These are phyloP conservation scores for Myrica gale DNA, from an alignment of 306 rosid genomes.

Conservation along the genomic window DNA sequence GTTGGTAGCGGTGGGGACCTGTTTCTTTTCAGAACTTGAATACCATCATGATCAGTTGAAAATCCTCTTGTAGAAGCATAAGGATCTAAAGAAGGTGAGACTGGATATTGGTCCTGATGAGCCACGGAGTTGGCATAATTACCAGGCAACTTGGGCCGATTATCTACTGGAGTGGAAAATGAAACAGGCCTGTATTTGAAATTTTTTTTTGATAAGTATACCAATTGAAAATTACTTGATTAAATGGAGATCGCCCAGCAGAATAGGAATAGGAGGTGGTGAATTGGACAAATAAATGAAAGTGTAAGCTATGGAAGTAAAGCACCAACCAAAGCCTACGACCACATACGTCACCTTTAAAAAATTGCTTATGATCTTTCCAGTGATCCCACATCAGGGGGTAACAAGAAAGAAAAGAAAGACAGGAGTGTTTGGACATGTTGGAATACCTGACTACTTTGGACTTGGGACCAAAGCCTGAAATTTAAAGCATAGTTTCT, in stretches of 20 bases:
- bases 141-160: conserved; percentile 28
- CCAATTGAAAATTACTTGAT: conserved; percentile 22
- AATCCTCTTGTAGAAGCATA: conserved; percentile 39
- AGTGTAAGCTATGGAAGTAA: conserved; percentile 24
- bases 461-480: conserved; percentile 5
- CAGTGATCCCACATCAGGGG: no score
- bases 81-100: conserved; percentile 33
- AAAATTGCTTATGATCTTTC: neutral
- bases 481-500: conserved; percentile 11
- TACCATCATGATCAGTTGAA: conserved; percentile 28
- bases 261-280: neutral
- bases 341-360: neutral
- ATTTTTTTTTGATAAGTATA: no score
- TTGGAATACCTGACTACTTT: neutral
- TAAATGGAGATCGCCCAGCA: conserved; percentile 16
- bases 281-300: conserved; percentile 9
- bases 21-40: conserved; percentile 50
- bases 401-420: no score
- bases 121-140: conserved; percentile 26
- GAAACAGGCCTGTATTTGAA: conserved; percentile 45
- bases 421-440: neutral
- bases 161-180: conserved; percentile 34
- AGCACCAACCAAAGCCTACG: conserved; percentile 6
- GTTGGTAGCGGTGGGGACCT: conserved; percentile 51
- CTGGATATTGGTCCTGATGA: conserved; percentile 37